Conservation (phyloP, 208 protist genomes). For the Tritrichomonas foetus region DNA sequence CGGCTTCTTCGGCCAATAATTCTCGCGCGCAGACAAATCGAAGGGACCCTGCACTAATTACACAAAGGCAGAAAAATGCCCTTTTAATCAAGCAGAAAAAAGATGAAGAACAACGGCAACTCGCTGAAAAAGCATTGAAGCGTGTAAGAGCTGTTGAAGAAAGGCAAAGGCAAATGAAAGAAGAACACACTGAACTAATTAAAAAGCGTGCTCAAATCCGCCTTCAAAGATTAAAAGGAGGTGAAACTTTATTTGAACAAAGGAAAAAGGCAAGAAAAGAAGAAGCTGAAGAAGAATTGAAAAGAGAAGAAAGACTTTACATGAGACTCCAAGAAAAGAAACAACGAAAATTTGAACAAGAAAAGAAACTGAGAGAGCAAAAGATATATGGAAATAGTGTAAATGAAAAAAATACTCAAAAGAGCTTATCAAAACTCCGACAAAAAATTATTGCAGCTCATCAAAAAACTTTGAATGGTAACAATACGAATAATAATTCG, state of each 20-base stretch:
- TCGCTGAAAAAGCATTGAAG: background rate
- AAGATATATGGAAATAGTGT: background rate
- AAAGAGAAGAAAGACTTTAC: background rate
- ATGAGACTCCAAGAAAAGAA: background rate
- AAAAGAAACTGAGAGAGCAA: background rate
- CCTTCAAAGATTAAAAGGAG: background rate
- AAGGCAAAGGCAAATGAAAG: background rate
- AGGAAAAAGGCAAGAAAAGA: background rate
- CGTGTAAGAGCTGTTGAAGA: background rate
- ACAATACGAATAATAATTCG: no score
- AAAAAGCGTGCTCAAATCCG: background rate
- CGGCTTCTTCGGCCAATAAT: background rate
- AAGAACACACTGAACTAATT: background rate
- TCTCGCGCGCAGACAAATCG: background rate
- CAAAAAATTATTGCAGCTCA: background rate
- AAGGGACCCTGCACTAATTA: background rate
- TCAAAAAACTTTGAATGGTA: no score
- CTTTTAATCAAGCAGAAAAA: background rate
- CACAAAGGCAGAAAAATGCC: background rate
- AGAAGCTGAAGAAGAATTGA: background rate
- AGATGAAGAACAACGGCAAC: background rate
- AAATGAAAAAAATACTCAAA: background rate
- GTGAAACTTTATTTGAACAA: background rate
- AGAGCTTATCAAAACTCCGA: background rate
- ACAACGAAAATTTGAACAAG: background rate